Evolutionary conservation across 2,329 filamentous ascomycete species (phyloP).

Genomic region (Cephalotrichum gorgonifer): DNA sequence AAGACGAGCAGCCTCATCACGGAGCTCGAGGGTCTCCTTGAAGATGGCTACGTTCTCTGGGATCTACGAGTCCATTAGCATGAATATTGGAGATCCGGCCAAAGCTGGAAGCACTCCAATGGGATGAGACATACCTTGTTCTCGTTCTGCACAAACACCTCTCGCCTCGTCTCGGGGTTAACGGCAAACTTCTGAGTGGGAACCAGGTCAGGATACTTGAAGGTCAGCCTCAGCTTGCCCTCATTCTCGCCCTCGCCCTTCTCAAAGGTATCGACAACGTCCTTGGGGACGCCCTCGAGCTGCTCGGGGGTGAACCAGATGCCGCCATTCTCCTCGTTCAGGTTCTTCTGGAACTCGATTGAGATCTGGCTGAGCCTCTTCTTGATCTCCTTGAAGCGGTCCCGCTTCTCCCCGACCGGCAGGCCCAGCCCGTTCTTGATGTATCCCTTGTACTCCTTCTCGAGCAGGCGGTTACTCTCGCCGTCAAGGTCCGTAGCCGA

Average conservation of each 20-base stretch:
- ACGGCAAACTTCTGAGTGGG: conserved; percentile 69
- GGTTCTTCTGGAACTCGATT: conserved; percentile 68
- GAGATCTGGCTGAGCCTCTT: conserved; percentile 64
- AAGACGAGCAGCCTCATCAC: conserved; percentile 68
- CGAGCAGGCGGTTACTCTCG: conserved; percentile 61
- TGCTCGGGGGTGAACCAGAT: conserved; percentile 68
- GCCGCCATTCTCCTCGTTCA: conserved; percentile 75
- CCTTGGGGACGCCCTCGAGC: conserved; percentile 63
- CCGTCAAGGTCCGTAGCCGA: conserved; percentile 48
- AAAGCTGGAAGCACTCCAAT: too few relatives aligned
- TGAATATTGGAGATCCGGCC: too few relatives aligned
- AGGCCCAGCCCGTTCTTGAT: conserved; percentile 67
- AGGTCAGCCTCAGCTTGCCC: conserved; percentile 63
- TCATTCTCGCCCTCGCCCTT: conserved; percentile 64
- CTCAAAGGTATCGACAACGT: conserved; percentile 56
- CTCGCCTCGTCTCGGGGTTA: conserved; percentile 56
- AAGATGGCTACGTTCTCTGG: conserved; percentile 65
- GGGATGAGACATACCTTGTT: conserved; percentile 57
- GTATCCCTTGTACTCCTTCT: conserved; percentile 70
- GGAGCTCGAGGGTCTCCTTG: conserved; percentile 61
- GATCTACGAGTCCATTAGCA: conserved; percentile 28
- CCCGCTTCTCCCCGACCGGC: conserved; percentile 57
- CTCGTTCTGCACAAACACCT: conserved; percentile 64
- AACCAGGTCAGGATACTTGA: conserved; percentile 78
- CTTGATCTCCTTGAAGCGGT: conserved; percentile 81